A percentile compares a stretch with the other conserved stretches of the same genome.
phyloP scores from a whole-genome alignment of 2,329 filamentous ascomycete genomes.

The Pseudophaeomoniella oleicola region DNA sequence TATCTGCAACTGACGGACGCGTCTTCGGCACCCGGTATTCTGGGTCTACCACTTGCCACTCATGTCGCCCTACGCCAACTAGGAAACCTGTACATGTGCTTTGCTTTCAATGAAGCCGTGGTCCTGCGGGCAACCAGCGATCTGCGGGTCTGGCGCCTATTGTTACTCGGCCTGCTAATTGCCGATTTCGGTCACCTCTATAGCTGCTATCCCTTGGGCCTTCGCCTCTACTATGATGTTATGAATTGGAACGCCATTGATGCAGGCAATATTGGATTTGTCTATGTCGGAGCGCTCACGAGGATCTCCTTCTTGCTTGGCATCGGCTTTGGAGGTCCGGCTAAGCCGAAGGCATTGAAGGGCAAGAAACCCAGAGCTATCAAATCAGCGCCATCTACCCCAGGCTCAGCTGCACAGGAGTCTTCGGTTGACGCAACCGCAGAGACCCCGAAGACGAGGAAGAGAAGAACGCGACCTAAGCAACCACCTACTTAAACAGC shows the following conservation, averaged over 20 bases:
- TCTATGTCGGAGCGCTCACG: constrained; percentile 50
- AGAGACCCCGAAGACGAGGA: neutral
- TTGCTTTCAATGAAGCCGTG: constrained; percentile 62
- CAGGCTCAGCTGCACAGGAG: neutral
- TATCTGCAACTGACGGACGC: constrained; percentile 54
- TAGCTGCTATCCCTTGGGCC: constrained; percentile 45
- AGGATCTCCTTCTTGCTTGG: constrained; percentile 44
- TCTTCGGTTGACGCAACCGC: neutral
- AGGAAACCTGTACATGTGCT: constrained; percentile 63
- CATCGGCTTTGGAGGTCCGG: constrained; percentile 26
- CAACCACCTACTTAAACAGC: neutral
- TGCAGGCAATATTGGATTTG: constrained; percentile 55
- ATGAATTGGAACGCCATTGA: constrained; percentile 52
- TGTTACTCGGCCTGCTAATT: constrained; percentile 53
- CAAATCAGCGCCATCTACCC: neutral
- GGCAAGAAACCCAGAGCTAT: neutral
- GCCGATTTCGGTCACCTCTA: constrained; percentile 68
- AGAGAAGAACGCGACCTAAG: neutral
- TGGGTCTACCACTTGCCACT: constrained; percentile 40
- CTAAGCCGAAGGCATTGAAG: neutral
- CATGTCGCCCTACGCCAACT: constrained; percentile 59
- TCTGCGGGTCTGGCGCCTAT: constrained; percentile 52
- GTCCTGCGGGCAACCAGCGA: constrained; percentile 57
- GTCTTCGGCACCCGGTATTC: constrained; percentile 29
- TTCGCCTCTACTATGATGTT: constrained; percentile 48